Evolutionary conservation across 148 eudicot species (phyloP), one percentile per base, ranked within the genome.

Genomic region (Fagopyrum tataricum): DNA sequence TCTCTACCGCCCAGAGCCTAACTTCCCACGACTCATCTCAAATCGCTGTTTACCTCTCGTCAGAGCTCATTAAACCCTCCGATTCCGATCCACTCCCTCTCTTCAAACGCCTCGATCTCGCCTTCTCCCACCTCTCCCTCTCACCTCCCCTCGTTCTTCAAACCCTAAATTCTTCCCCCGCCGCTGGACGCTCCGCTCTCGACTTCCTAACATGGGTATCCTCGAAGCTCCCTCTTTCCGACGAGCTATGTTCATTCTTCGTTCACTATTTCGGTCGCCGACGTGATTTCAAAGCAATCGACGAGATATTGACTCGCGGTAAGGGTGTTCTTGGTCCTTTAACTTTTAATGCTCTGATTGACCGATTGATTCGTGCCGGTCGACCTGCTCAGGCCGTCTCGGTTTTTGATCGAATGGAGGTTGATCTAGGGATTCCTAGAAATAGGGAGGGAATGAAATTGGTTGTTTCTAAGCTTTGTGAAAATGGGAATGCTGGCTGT

Each of bases 281-380:
- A 51, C 84, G 88, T 23, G 97, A 92, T 82, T 92, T 92, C 31
- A 92, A 92, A 79, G 82, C 89, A 0, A 66, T 82, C 55, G 76
- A 84, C 51, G 87, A 85, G 37, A 43, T 92, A n/a, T 81, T 92
- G 48, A 71, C 76, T 23, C 73, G 75, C 48, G 81, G 83, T 4
- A 79, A 72, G 21, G 86, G 83, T 1, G 77, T 87, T 0, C 70
- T 81, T n/a, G 88, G 88, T 21, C 12, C 15, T 6, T 80, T 83
- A 44, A 66, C 87, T 5, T 75, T 91, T 2, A 79, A 75, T 51
- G 72, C 88, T 7, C 46, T 61, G 1, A 58, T 89, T 4, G 90
- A 94, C 68, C 79, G 96, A 24, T 80, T 89, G 11, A 79, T 94
- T 48, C 71, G 98, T 6, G 97, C 96, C 0, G 98, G 96, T 5